A percentile compares a stretch with the other conserved stretches of the same genome.
Conservation (phyloP, 768 basidiomycete species). For the Trametes maxima region DNA sequence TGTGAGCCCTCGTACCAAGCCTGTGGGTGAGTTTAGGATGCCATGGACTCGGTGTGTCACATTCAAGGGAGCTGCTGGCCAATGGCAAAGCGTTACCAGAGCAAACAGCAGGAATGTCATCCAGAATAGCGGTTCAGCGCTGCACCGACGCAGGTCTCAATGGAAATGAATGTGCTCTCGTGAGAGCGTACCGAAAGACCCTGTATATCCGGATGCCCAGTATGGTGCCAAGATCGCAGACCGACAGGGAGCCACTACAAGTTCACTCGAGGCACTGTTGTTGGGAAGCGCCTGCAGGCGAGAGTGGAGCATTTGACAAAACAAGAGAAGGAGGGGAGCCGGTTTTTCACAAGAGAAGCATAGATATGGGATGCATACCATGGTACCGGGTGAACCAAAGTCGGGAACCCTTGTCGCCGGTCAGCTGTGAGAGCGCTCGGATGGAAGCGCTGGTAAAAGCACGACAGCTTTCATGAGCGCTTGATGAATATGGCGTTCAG, state of each 20-base stretch:
- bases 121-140: neutral
- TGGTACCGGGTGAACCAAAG: neutral
- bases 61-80: neutral
- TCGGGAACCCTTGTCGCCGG: slow-evolving; percentile 2
- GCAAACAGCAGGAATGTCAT: too few relatives aligned
- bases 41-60: neutral
- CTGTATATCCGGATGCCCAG: too few relatives aligned
- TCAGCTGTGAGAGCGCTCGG: neutral
- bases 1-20: neutral
- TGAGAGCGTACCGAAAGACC: too few relatives aligned
- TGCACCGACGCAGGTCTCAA: neutral
- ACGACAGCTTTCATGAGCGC: neutral
- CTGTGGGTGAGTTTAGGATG: neutral
- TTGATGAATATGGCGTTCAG: slow-evolving; percentile 1
- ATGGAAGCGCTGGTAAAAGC: neutral
- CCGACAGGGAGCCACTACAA: too few relatives aligned
- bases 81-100: neutral
- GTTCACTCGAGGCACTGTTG: too few relatives aligned
- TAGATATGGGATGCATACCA: neutral
- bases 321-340: neutral
- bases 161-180: too few relatives aligned
- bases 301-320: too few relatives aligned
- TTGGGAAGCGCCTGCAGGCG: too few relatives aligned
- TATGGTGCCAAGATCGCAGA: too few relatives aligned
- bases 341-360: slow-evolving; percentile 1